Evolutionary conservation across 352 stramenopile genomes (phyloP), one percentile per base, ranked within the genome.

Genomic region (Globisporangium cylindrosporum): DNA sequence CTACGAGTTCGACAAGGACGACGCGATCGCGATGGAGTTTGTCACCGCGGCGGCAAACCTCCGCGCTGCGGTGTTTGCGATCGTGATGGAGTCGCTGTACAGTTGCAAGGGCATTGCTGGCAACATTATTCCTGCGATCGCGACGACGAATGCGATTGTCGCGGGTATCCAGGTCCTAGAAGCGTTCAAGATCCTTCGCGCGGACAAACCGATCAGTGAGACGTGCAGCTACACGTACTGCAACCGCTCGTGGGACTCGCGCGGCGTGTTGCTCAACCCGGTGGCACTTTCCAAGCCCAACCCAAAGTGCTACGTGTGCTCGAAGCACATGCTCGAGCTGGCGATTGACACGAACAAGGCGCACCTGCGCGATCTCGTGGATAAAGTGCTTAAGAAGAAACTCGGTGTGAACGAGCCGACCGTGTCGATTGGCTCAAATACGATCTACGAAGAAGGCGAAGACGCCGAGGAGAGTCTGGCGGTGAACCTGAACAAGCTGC

Each of bases 91-190:
- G 66, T 95, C 87, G 20, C 72, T 96, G n/a, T 96, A 94, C 68
- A 89, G 73, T 48, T 94, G 97, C 81, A 99, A 99, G 80, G 98
- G 98, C 29, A 99, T 99, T 69, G 98, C 98, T 5, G 98, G 98
- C 24, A 99, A 99, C 75, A 99, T 99, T 70, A 99, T 99, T 64
- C 98, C 98, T 54, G 98, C 98, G 20, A 99, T 99, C 76, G 98
- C 98, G 12, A 99, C 98, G 18, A 99, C 98, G n/a, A 99, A 99
- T 78, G 98, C 98, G 20, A 99, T 99, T 74, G 97, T 99, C 25
- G 97, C 98, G 0, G 98, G 97, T 5, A 82, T 99, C 24, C 89
- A 96, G 60, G 89, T 96, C 54, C 74, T 96, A 25, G 80, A 96
- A 71, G 87, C 87, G 15, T 93, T 94, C 74, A 89, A 90, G 67